Evolutionary conservation across 306 rosid genomes (phyloP), one percentile per base, ranked within the genome.

Genomic region (Spatholobus suberectus): DNA sequence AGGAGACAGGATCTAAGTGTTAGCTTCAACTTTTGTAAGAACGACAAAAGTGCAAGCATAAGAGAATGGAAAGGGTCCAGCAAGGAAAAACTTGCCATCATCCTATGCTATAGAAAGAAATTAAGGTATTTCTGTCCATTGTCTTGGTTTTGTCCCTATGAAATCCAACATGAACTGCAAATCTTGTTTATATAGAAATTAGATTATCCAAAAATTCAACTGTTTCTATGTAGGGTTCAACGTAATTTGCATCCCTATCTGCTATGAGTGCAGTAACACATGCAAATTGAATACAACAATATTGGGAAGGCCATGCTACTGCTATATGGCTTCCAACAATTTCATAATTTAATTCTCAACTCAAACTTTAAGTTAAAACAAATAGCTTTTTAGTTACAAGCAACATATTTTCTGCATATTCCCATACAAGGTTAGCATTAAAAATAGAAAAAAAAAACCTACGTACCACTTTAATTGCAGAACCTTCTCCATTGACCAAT

Each of bases 401-500:
- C 66, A 49, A 52, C 40, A 62, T 81, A 55, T 63, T 51, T 51
- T 75, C 13, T 52, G 73, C 71, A 43, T 18, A 12, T 43, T 41
- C 41, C 4, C 49, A 40, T 61, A 23, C 44, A 72, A 72, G 52
- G 41, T 62, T 63, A 49, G 65, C 52, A 47, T 61, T 32, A 49
- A 70, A 41, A 55, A 26, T 8, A 6, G 20, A 15, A 61, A 0
- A 9, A 27, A 61, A 11, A 29, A 11, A 21, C 15, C 10, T 23
- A 34, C 9, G 21, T 44, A 29, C 12, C 41, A 43, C 35, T 54
- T 52, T 76, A 27, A 55, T 69, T 58, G 13, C 67, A 69, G 55
- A 58, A 70, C 54, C 71, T 77, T 70, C 77, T 43, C 2, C 41
- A 58, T 77, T 83, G 79, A 77, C 68, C 79, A 70, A 70, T 59